Percentiles rank a stretch among this genome's conserved stretches.
These are phyloP conservation scores for Diaporthe sp. DNA, from an alignment of 2,329 filamentous ascomycete species.

Conservation along the genomic window DNA sequence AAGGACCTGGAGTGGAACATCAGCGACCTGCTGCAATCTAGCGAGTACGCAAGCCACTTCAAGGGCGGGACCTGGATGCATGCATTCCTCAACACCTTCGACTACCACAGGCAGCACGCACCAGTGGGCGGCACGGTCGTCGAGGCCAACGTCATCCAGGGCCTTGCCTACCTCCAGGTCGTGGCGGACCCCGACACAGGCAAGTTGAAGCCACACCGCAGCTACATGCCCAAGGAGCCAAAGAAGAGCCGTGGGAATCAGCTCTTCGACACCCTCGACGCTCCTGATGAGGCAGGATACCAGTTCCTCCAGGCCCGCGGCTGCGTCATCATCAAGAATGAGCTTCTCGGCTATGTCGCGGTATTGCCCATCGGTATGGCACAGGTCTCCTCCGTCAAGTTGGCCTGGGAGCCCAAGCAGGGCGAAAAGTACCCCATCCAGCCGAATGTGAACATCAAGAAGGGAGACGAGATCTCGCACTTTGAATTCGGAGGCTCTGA, in stretches of 20 bases:
- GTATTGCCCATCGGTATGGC: not conserved
- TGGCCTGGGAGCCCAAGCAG: not conserved
- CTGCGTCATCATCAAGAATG: conserved; percentile 16
- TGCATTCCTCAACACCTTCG: conserved; percentile 2
- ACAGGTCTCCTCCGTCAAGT: conserved; percentile 1
- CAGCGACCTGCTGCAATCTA: not conserved
- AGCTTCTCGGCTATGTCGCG: not conserved
- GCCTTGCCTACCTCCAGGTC: conserved; percentile 4
- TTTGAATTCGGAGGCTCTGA: not conserved
- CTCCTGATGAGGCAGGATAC: not conserved
- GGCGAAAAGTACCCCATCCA: not conserved
- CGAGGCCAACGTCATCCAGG: conserved; percentile 3
- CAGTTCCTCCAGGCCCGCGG: not conserved
- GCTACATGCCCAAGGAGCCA: not conserved
- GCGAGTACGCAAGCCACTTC: conserved; percentile 1
- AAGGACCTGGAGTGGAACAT: conserved; percentile 3
- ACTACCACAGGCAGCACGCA: conserved; percentile 11
- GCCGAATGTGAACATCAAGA: not conserved
- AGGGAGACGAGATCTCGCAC: not conserved
- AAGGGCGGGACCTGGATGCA: conserved; percentile 3
- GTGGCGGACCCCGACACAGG: not conserved
- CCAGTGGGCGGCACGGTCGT: not conserved
- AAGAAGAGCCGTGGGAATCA: not conserved
- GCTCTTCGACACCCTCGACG: not conserved
- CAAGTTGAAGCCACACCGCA: not conserved